These are phyloP conservation scores for Naegleria gruberi DNA, from an alignment of 208 protist species.

Conservation along the genomic window DNA sequence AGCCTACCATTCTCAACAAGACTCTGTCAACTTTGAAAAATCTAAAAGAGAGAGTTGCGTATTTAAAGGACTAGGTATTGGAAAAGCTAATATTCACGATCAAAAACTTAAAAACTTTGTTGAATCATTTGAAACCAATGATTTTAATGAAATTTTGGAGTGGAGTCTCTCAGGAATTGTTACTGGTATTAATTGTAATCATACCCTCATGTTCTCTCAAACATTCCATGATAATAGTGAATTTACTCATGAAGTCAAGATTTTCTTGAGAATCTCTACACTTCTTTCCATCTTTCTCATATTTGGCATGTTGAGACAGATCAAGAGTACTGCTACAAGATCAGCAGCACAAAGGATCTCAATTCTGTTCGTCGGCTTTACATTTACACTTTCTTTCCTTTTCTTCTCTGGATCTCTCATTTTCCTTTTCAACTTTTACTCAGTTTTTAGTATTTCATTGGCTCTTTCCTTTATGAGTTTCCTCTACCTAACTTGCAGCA, in stretches of 20 bases:
- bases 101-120: background rate
- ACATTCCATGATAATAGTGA: background rate
- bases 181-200: background rate
- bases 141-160: background rate
- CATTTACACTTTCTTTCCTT: background rate
- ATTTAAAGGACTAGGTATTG: background rate
- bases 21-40: background rate
- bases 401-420: background rate
- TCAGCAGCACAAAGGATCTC: background rate
- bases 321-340: background rate
- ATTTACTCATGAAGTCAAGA: too few species aligned
- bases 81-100: background rate
- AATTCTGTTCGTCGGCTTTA: background rate
- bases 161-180: background rate
- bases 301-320: background rate
- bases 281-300: background rate
- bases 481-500: conserved; percentile 48
- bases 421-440: conserved; percentile 28
- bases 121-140: background rate
- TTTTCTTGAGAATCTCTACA: background rate
- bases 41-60: background rate
- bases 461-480: conserved; percentile 50
- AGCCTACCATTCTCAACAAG: too few species aligned
- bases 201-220: background rate
- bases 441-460: conserved; percentile 49